These are phyloP conservation scores for Kwoniella sp. DNA, from an alignment of 768 basidiomycete species.

Conservation along the genomic window DNA sequence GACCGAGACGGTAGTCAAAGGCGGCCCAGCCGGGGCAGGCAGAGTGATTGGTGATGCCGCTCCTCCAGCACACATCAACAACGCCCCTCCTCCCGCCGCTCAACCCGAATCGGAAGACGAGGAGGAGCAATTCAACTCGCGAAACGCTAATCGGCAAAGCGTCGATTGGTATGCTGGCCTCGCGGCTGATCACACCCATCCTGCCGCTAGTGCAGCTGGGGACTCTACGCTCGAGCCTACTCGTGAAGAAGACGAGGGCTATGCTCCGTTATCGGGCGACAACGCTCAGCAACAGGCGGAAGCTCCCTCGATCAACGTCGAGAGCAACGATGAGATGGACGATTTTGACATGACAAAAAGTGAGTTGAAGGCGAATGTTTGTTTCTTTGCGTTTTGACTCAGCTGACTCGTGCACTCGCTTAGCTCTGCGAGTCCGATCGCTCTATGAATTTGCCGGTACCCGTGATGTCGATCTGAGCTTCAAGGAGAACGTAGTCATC, in stretches of 20 bases:
- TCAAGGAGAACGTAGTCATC: constrained; percentile 76
- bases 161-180: constrained; percentile 90
- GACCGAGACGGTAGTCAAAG: constrained; percentile 80
- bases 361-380: constrained; percentile 48
- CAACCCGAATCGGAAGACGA: constrained; percentile 51
- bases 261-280: background rate
- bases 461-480: constrained; percentile 81
- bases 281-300: constrained; percentile 15
- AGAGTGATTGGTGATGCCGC: constrained; percentile 71
- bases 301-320: background rate
- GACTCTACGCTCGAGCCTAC: constrained; percentile 55
- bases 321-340: constrained; percentile 52
- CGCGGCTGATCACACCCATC: constrained; percentile 65
- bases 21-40: constrained; percentile 61
- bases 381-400: background rate
- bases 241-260: constrained; percentile 63
- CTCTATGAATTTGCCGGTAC: constrained; percentile 84
- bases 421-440: constrained; percentile 75
- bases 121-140: constrained; percentile 15
- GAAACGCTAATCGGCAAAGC: constrained; percentile 67
- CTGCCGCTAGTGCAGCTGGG: constrained; percentile 53
- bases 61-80: constrained; percentile 70
- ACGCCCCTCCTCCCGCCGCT: constrained; percentile 57
- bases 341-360: constrained; percentile 55
- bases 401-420: no score